phyloP scores from a whole-genome alignment of 2,329 filamentous ascomycete genomes.

The Fusarium tanahbumbuense region DNA sequence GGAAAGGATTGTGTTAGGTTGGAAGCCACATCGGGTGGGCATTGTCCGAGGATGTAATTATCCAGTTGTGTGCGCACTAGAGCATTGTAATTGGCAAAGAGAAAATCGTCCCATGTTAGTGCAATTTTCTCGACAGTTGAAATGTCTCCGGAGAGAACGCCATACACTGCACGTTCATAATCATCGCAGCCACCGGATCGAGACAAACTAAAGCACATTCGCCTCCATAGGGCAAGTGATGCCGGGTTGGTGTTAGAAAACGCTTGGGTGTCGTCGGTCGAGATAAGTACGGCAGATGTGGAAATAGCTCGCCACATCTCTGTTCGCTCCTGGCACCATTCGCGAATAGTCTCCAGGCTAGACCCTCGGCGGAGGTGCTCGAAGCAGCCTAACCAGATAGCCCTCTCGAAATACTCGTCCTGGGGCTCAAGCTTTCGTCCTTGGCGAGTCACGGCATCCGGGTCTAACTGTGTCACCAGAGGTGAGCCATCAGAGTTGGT shows the following conservation, averaged over 20 bases:
- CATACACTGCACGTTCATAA: slow-evolving; percentile 91
- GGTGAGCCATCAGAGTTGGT: slow-evolving; percentile 70
- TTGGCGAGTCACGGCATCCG: slow-evolving; percentile 88
- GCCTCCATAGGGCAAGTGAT: slow-evolving; percentile 75
- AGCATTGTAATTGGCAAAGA: slow-evolving; percentile 91
- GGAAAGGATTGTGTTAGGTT: slow-evolving; percentile 69
- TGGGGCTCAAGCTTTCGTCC: slow-evolving; percentile 79
- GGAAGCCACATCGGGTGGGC: slow-evolving; percentile 64
- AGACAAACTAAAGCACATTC: slow-evolving; percentile 79
- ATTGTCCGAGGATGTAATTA: slow-evolving; percentile 69
- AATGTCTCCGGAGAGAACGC: slow-evolving; percentile 87
- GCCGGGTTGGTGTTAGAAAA: slow-evolving; percentile 52
- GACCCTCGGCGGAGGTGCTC: slow-evolving; percentile 91
- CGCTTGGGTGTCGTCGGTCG: slow-evolving; percentile 59
- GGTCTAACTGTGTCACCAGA: slow-evolving; percentile 89
- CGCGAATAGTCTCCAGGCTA: slow-evolving; percentile 76
- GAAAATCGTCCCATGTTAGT: slow-evolving; percentile 83
- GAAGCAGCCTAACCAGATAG: slow-evolving; percentile 94
- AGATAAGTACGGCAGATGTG: slow-evolving; percentile 77
- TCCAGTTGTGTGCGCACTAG: slow-evolving; percentile 84
- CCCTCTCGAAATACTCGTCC: slow-evolving; percentile 89
- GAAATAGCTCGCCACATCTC: slow-evolving; percentile 91
- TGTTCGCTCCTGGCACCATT: slow-evolving; percentile 87
- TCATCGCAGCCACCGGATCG: slow-evolving; percentile 76
- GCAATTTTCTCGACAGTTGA: slow-evolving; percentile 81